phyloP scores from a whole-genome alignment of 169 alveolate genomes.

The Plasmodium blacklocki region DNA sequence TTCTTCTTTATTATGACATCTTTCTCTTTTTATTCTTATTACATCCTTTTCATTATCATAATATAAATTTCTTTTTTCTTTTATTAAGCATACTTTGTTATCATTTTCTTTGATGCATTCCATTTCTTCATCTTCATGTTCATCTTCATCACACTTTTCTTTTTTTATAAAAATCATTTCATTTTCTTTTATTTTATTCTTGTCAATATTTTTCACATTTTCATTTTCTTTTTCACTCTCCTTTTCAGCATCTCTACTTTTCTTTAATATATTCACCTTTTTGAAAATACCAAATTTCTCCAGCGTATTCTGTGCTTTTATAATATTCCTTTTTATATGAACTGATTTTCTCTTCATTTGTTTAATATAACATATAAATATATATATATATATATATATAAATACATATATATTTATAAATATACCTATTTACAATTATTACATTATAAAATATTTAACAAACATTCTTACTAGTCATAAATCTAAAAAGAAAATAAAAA shows the following conservation, averaged over 20 bases:
- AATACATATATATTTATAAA: neutral
- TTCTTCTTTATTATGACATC: conserved; percentile 5
- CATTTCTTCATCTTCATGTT: conserved; percentile 3
- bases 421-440: neutral
- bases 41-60: neutral
- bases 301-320: conserved; percentile 67
- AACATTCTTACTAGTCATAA: neutral
- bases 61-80: no score
- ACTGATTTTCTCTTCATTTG: conserved; percentile 73
- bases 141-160: conserved; percentile 14
- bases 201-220: neutral
- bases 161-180: conserved; percentile 18
- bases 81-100: no score
- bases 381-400: no score
- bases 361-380: neutral
- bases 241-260: neutral
- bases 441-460: conserved; percentile 13
- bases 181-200: neutral
- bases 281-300: conserved; percentile 74
- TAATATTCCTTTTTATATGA: conserved; percentile 32
- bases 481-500: conserved; percentile 3
- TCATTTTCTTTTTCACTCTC: no score
- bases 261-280: conserved; percentile 38
- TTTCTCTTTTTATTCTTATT: conserved; percentile 12
- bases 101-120: neutral